Conservation (phyloP, 2,329 filamentous ascomycete genomes). For the Colletotrichum coccodes region DNA sequence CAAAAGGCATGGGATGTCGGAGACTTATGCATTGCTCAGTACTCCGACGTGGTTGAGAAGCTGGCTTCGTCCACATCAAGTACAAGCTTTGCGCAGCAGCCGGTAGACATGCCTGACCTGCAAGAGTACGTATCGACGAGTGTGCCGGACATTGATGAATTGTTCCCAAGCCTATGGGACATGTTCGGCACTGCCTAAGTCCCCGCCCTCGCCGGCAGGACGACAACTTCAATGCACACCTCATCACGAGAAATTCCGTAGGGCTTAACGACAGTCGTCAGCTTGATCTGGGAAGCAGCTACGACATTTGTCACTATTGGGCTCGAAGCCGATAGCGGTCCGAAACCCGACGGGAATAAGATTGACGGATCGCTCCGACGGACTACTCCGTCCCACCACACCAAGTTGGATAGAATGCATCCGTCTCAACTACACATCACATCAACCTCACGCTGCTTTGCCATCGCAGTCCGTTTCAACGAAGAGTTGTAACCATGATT, state of each 20-base stretch:
- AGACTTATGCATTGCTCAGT: constrained; percentile 59
- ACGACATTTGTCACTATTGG: neutral
- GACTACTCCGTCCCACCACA: neutral
- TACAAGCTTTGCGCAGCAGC: constrained; percentile 11
- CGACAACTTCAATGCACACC: too few relatives aligned
- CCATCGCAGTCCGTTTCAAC: too few relatives aligned
- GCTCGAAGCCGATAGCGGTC: neutral
- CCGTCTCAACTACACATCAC: too few relatives aligned
- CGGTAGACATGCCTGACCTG: constrained; percentile 24
- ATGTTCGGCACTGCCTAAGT: constrained; percentile 17
- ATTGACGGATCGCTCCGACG: neutral
- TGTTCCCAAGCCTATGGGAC: constrained; percentile 31
- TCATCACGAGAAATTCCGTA: neutral
- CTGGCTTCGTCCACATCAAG: constrained; percentile 41
- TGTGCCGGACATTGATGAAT: constrained; percentile 28
- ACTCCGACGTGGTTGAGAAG: constrained; percentile 58
- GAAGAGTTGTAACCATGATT: neutral
- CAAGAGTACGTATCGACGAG: constrained; percentile 27
- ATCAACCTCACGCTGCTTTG: neutral
- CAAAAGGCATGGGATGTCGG: constrained; percentile 59
- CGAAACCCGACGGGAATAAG: neutral
- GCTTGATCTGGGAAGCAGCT: neutral
- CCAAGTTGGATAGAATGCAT: neutral
- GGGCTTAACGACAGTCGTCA: neutral
- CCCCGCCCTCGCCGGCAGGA: neutral